Conservation (phyloP, 352 stramenopile genomes). For the Pythium myriotylum region DNA sequence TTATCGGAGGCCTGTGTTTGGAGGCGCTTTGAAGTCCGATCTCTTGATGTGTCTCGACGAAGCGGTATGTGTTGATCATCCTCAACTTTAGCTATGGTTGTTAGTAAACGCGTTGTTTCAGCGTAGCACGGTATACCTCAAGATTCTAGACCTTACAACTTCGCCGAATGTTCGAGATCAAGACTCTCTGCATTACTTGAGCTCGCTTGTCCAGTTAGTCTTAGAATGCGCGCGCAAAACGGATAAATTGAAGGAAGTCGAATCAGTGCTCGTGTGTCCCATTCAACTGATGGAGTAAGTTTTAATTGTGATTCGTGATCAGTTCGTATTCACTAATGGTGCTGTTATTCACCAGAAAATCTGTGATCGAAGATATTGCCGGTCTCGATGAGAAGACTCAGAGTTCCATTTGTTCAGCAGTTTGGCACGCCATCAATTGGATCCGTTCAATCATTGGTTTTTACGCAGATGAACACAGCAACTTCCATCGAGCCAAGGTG, state of each 20-base stretch:
- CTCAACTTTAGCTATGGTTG: too few relatives aligned
- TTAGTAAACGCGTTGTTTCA: constrained; percentile 1
- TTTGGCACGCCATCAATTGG: constrained; percentile 71
- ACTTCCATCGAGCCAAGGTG: constrained; percentile 41
- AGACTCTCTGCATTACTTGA: constrained; percentile 52
- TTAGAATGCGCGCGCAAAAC: constrained; percentile 43
- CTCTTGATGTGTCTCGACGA: constrained; percentile 42
- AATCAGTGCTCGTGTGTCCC: constrained; percentile 55
- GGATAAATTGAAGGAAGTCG: constrained; percentile 36
- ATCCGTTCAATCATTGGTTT: constrained; percentile 63
- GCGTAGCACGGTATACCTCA: constrained; percentile 38
- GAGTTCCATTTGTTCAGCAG: constrained; percentile 41
- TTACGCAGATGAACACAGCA: constrained; percentile 38
- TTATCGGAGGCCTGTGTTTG: constrained; percentile 40
- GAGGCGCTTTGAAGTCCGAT: constrained; percentile 40
- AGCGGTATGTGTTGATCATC: too few relatives aligned
- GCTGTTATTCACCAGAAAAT: too few relatives aligned
- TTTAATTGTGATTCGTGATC: too few relatives aligned
- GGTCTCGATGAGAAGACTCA: constrained; percentile 38
- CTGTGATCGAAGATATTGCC: constrained; percentile 45
- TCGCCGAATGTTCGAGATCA: constrained; percentile 42
- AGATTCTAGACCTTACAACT: constrained; percentile 48
- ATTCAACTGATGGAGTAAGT: constrained; percentile 64
- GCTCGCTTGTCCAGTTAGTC: constrained; percentile 39
- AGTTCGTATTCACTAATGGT: too few relatives aligned